Evolutionary conservation across 495 filamentous ascomycete species (phyloP).

Genomic region (Cairneyella variabilis): DNA sequence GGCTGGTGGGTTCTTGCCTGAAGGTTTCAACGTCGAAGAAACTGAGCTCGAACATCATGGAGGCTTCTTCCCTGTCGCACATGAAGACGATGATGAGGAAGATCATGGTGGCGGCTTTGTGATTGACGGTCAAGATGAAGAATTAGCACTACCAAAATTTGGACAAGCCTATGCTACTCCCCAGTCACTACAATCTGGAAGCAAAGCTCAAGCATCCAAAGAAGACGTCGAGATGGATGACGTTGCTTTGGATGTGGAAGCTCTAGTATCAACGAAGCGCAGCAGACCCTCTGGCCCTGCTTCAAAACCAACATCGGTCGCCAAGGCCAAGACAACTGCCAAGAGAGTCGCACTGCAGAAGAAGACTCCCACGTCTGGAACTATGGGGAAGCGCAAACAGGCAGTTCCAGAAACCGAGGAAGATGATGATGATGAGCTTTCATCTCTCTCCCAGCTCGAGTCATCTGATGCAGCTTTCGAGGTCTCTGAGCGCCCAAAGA

Average conservation of each 20-base stretch:
- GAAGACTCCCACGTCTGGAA: background rate
- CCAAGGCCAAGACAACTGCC: background rate
- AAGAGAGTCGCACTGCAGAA: background rate
- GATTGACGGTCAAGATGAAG: conserved; percentile 18
- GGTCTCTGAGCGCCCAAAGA: background rate
- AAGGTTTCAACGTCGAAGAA: conserved; percentile 35
- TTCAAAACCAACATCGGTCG: background rate
- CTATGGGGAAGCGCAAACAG: background rate
- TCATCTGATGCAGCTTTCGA: background rate
- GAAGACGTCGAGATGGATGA: conserved; percentile 15
- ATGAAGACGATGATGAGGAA: conserved; percentile 24
- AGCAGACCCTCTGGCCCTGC: conserved; percentile 10
- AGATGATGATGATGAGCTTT: conserved; percentile 4
- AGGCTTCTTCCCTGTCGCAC: conserved; percentile 24
- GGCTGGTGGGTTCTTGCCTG: conserved; percentile 53
- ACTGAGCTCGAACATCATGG: conserved; percentile 5
- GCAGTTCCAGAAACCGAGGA: conserved; percentile 1
- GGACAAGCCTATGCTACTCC: conserved; percentile 19
- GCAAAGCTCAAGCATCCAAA: background rate
- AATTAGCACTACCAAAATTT: background rate
- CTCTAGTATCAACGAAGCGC: conserved; percentile 14
- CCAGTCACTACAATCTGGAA: conserved; percentile 11
- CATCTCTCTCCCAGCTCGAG: conserved; percentile 5
- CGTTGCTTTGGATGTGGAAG: background rate
- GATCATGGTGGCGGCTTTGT: conserved; percentile 26